phyloP scores from a whole-genome alignment of 192 early-diverging fungal genomes.

The Gigaspora rosea region DNA sequence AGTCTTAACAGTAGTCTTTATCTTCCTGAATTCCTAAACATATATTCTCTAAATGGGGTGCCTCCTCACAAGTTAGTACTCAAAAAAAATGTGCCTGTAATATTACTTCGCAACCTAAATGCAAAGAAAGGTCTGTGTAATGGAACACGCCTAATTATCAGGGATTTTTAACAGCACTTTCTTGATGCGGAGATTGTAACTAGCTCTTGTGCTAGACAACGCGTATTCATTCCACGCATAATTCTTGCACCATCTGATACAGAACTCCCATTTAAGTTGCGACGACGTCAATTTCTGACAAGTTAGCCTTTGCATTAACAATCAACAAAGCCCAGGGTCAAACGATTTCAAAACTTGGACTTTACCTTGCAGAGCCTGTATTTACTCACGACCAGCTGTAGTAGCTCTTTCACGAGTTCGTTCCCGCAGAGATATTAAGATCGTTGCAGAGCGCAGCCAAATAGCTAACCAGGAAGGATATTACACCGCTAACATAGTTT shows the following conservation, averaged over 20 bases:
- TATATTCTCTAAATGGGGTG: neutral
- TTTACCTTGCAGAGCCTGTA: no score
- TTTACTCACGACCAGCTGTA: no score
- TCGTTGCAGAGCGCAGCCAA: no score
- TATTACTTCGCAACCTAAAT: slow-evolving; percentile 26
- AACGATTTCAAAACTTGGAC: no score
- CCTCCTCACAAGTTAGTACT: slow-evolving; percentile 29
- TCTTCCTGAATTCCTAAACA: slow-evolving; percentile 32
- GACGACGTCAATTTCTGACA: neutral
- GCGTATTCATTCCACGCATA: slow-evolving; percentile 25
- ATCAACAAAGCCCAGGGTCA: no score
- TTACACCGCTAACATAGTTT: no score
- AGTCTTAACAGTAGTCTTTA: slow-evolving; percentile 1
- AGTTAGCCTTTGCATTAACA: no score
- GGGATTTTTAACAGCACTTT: slow-evolving; percentile 1
- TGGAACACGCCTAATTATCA: slow-evolving; percentile 27
- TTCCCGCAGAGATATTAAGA: no score
- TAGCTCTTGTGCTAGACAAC: neutral
- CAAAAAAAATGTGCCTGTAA: slow-evolving; percentile 26
- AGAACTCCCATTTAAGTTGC: neutral
- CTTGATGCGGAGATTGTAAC: slow-evolving; percentile 30
- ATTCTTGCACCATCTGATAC: slow-evolving; percentile 12
- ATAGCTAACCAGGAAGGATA: no score
- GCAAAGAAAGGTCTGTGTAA: slow-evolving; percentile 25
- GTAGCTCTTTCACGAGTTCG: no score